Evolutionary conservation across 805 yeast species (phyloP).

Genomic region (Maudiozyma pseudohumilis): DNA sequence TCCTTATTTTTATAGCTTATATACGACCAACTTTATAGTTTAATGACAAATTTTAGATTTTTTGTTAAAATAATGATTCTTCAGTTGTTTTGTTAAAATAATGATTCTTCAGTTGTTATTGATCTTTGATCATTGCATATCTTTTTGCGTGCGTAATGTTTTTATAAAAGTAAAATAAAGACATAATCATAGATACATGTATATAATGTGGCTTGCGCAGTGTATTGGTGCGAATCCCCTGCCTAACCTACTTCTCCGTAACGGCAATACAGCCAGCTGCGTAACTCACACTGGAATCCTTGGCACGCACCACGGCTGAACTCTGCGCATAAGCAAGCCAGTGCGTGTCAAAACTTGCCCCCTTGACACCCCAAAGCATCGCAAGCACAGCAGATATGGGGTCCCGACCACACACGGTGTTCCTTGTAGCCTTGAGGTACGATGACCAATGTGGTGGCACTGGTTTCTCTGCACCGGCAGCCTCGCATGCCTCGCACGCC

Average conservation of each 20-base stretch:
- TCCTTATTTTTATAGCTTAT: slow-evolving; percentile 1
- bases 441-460: slow-evolving; percentile 39
- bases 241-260: neutral
- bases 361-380: slow-evolving; percentile 27
- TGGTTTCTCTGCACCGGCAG: no score
- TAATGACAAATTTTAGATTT: slow-evolving; percentile 3
- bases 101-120: neutral
- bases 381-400: slow-evolving; percentile 62
- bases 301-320: slow-evolving; percentile 34
- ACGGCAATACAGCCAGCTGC: slow-evolving; percentile 64
- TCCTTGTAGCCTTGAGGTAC: slow-evolving; percentile 62
- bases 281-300: slow-evolving; percentile 84
- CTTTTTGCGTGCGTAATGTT: no score
- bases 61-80: neutral
- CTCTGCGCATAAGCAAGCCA: slow-evolving; percentile 85
- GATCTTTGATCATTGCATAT: no score
- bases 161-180: no score
- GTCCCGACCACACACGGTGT: slow-evolving; percentile 88
- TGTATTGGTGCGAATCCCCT: no score
- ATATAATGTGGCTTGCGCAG: no score
- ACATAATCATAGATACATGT: no score
- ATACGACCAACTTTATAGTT: slow-evolving; percentile 2
- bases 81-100: neutral
- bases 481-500: slow-evolving; percentile 41
- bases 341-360: slow-evolving; percentile 30